phyloP scores from a whole-genome alignment of 2,329 filamentous ascomycete genomes.

The Phialocephala sp. region DNA sequence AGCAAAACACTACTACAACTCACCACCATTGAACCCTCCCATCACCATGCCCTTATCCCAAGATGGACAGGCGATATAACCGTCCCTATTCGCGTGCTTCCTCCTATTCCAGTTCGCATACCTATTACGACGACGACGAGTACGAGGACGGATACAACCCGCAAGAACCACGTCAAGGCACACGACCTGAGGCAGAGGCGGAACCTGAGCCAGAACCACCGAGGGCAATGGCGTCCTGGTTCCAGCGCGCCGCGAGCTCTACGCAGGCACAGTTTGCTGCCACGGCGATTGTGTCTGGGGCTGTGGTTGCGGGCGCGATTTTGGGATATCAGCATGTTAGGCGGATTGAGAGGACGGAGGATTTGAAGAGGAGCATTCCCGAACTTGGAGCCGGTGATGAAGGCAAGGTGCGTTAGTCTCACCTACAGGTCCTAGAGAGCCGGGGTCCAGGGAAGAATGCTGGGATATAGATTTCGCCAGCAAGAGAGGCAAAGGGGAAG shows the following conservation, averaged over 20 bases:
- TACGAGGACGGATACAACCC: not conserved
- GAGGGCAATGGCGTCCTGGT: slow-evolving; percentile 38
- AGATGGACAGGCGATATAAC: slow-evolving; percentile 12
- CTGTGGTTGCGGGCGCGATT: slow-evolving; percentile 63
- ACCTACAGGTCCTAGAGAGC: too few relatives aligned
- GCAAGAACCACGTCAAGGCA: not conserved
- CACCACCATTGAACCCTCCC: slow-evolving; percentile 6
- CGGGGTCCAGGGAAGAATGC: slow-evolving; percentile 10
- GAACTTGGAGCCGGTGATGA: slow-evolving; percentile 42
- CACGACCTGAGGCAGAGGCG: not conserved
- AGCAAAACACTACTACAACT: not conserved
- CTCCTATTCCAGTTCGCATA: slow-evolving; percentile 3
- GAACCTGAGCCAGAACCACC: slow-evolving; percentile 10
- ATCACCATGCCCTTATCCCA: slow-evolving; percentile 2
- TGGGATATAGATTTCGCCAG: not conserved
- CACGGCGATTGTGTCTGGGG: slow-evolving; percentile 71
- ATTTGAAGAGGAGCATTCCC: slow-evolving; percentile 67
- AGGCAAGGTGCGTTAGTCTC: slow-evolving; percentile 45
- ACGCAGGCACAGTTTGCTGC: slow-evolving; percentile 63
- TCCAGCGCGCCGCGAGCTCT: slow-evolving; percentile 33
- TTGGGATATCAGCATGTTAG: slow-evolving; percentile 67
- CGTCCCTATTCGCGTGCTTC: slow-evolving; percentile 5
- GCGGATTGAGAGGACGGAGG: slow-evolving; percentile 57
- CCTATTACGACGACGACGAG: not conserved
- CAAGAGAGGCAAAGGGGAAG: not conserved